A percentile compares a stretch with the other conserved stretches of the same genome.
These are phyloP conservation scores for Auxenochlorella pyrenoidosa DNA, from an alignment of 139 green algal genomes.

Conservation along the genomic window DNA sequence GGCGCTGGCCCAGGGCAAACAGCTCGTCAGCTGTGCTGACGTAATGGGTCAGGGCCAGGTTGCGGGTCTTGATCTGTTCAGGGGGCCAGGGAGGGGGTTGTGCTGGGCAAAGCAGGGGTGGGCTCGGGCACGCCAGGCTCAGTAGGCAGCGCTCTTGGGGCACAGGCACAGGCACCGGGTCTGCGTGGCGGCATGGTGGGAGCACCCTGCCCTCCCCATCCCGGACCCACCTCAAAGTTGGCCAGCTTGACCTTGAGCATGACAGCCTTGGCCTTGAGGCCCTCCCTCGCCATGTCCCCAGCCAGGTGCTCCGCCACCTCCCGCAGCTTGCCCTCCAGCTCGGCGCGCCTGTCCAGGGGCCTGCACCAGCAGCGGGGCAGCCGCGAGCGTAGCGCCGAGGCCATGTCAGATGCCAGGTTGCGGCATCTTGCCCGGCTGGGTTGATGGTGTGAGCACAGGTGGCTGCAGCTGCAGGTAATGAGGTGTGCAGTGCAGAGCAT, in stretches of 20 bases:
- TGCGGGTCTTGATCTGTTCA: constrained; percentile 66
- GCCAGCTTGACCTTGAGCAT: constrained; percentile 89
- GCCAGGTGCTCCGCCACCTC: constrained; percentile 73
- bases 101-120: not conserved
- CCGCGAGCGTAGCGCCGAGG: not conserved
- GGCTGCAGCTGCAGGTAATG: not conserved
- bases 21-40: constrained; percentile 67
- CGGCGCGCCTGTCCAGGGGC: not conserved
- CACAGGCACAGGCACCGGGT: no score
- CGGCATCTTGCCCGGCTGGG: no score
- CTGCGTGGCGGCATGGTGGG: no score
- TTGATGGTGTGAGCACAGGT: no score
- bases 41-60: constrained; percentile 60
- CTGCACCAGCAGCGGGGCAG: not conserved
- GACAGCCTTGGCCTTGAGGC: constrained; percentile 77
- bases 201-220: not conserved
- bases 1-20: constrained; percentile 52
- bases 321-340: constrained; percentile 71
- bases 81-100: no score
- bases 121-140: no score
- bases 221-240: constrained; percentile 68
- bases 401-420: no score
- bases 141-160: no score
- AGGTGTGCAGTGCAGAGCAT: no score
- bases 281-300: constrained; percentile 73